These are phyloP conservation scores for Lolium perenne DNA, from an alignment of 176 grass and related monocot genomes.

Conservation along the genomic window DNA sequence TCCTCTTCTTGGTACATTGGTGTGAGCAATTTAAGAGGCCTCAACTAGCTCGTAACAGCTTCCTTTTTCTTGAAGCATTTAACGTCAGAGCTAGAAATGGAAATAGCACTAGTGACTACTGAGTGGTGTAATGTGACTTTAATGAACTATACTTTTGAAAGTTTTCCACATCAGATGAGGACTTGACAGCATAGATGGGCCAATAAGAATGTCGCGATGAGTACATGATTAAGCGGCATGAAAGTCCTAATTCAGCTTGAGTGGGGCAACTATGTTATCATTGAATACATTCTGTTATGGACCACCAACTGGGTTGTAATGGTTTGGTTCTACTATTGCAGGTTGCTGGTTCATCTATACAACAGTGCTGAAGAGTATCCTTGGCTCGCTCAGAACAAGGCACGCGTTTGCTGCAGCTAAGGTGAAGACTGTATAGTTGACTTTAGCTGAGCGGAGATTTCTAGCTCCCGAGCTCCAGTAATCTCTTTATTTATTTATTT, in stretches of 20 bases:
- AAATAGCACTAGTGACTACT: slow-evolving; percentile 1
- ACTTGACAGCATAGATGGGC: not conserved
- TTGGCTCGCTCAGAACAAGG: not conserved
- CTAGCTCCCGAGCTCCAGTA: too few relatives aligned
- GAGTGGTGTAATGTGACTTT: not conserved
- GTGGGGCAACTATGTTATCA: not conserved
- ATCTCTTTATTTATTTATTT: too few relatives aligned
- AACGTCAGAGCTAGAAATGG: not conserved
- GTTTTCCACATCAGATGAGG: slow-evolving; percentile 5
- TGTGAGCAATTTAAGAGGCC: slow-evolving; percentile 21
- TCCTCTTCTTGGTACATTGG: not conserved
- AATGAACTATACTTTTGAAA: slow-evolving; percentile 23
- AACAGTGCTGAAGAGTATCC: not conserved
- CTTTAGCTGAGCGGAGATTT: not conserved
- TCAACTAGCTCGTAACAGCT: not conserved
- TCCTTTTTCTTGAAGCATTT: not conserved
- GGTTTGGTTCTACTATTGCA: not conserved
- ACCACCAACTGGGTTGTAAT: not conserved
- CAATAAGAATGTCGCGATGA: not conserved
- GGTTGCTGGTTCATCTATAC: not conserved
- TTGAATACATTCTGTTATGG: slow-evolving; percentile 14
- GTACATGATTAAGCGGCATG: slow-evolving; percentile 1
- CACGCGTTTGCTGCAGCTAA: not conserved
- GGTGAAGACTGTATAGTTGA: not conserved
- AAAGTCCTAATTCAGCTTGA: not conserved